These are phyloP conservation scores for Drechslera avenae DNA, from an alignment of 2,329 filamentous ascomycete species.

Conservation along the genomic window DNA sequence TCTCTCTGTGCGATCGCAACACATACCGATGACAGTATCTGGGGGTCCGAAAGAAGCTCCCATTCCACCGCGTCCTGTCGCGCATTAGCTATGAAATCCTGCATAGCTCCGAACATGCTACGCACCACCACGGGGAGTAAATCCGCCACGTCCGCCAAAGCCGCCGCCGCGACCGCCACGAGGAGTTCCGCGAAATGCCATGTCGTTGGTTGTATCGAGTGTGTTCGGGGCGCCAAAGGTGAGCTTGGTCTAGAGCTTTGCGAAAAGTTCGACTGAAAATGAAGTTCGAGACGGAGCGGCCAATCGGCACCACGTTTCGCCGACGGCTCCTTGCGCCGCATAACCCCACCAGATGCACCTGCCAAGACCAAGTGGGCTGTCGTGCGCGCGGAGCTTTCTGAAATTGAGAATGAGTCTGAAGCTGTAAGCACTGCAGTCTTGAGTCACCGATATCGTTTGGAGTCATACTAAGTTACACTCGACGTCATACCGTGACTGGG, in stretches of 20 bases:
- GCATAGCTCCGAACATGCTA: slow-evolving; percentile 24
- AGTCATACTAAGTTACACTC: slow-evolving; percentile 11
- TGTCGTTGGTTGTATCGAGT: slow-evolving; percentile 47
- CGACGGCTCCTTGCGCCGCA: slow-evolving; percentile 21
- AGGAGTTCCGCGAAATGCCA: slow-evolving; percentile 65
- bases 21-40: slow-evolving; percentile 50
- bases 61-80: slow-evolving; percentile 47
- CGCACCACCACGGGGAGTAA: slow-evolving; percentile 57
- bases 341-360: slow-evolving; percentile 33
- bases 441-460: slow-evolving; percentile 7
- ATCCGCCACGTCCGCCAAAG: slow-evolving; percentile 59
- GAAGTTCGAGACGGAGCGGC: slow-evolving; percentile 26
- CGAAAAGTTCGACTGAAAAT: slow-evolving; percentile 37
- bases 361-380: slow-evolving; percentile 31
- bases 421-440: slow-evolving; percentile 8
- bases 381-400: slow-evolving; percentile 27
- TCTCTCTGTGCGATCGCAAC: not conserved
- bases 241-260: slow-evolving; percentile 34
- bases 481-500: slow-evolving; percentile 10
- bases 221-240: slow-evolving; percentile 36
- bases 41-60: slow-evolving; percentile 51
- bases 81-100: slow-evolving; percentile 37
- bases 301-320: slow-evolving; percentile 38
- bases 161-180: slow-evolving; percentile 51
- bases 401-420: slow-evolving; percentile 30